A percentile compares a stretch with the other conserved stretches of the same genome.
phyloP scores from a whole-genome alignment of 192 early-diverging fungal genomes.

The Coemansia sp. region DNA sequence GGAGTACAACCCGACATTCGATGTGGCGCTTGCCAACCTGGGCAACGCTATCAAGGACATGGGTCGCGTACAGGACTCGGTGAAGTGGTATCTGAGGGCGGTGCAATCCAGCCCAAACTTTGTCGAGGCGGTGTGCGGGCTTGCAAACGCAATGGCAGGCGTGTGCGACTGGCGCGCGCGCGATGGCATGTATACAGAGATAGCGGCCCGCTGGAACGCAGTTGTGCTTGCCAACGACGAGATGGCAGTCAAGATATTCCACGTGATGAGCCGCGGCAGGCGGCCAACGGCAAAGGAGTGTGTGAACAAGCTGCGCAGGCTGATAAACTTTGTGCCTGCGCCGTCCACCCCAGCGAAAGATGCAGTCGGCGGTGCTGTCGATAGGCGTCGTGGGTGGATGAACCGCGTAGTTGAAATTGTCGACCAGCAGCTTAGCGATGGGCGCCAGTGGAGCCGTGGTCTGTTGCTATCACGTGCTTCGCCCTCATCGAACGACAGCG shows the following conservation, averaged over 20 bases:
- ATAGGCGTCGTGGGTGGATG: constrained; percentile 66
- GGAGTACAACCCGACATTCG: constrained; percentile 79
- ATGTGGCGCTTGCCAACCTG: constrained; percentile 89
- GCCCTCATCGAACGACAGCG: neutral
- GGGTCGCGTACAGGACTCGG: constrained; percentile 84
- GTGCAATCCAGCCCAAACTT: constrained; percentile 85
- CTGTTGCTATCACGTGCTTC: constrained; percentile 43
- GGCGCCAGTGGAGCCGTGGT: constrained; percentile 58
- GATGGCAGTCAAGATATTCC: constrained; percentile 38
- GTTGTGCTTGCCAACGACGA: constrained; percentile 26
- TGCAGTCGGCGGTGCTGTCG: neutral
- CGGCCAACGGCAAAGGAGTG: constrained; percentile 33
- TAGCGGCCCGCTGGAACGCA: constrained; percentile 30
- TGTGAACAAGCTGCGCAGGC: constrained; percentile 22
- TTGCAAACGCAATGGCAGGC: constrained; percentile 82
- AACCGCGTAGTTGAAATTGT: constrained; percentile 75
- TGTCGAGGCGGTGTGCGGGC: constrained; percentile 88
- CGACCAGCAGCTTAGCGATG: constrained; percentile 71
- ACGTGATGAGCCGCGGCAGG: constrained; percentile 37
- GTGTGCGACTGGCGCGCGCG: constrained; percentile 89
- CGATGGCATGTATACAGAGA: constrained; percentile 58
- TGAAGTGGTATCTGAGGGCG: constrained; percentile 81
- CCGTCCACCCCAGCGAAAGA: constrained; percentile 13
- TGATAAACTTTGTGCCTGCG: constrained; percentile 14
- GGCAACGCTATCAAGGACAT: constrained; percentile 93